phyloP scores from a whole-genome alignment of 192 early-diverging fungal genomes.

The Linnemannia exigua region DNA sequence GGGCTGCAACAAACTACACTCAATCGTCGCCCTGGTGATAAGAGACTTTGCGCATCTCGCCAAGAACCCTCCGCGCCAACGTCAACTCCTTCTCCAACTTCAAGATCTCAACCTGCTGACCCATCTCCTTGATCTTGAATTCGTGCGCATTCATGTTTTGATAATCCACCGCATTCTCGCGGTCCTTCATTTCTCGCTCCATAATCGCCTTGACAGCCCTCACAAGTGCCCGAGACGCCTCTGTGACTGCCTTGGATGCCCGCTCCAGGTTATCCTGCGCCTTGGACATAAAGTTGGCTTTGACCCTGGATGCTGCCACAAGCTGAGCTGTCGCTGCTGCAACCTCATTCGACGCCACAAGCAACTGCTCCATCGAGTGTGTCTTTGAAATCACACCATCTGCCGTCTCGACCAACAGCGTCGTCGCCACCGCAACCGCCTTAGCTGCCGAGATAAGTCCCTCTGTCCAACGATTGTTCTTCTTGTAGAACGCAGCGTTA shows the following conservation, averaged over 20 bases:
- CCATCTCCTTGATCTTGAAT: constrained; percentile 96
- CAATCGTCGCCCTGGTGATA: constrained; percentile 73
- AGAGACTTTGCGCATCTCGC: constrained; percentile 91
- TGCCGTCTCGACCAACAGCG: constrained; percentile 91
- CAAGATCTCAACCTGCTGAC: constrained; percentile 96
- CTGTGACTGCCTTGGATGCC: constrained; percentile 94
- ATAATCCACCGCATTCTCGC: constrained; percentile 70
- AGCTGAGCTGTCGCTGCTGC: constrained; percentile 95
- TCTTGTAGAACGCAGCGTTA: constrained; percentile 94
- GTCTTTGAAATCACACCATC: constrained; percentile 94
- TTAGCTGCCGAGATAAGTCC: constrained; percentile 98
- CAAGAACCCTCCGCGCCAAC: constrained; percentile 85
- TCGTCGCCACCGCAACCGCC: constrained; percentile 92
- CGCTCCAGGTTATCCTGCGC: constrained; percentile 92
- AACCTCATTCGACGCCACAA: constrained; percentile 96
- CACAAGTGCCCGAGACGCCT: constrained; percentile 90
- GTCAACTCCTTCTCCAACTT: constrained; percentile 93
- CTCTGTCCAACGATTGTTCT: constrained; percentile 99
- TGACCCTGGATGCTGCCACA: constrained; percentile 95
- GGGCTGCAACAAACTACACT: no score
- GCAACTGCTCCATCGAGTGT: constrained; percentile 90
- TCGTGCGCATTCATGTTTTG: constrained; percentile 86
- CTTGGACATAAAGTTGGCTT: constrained; percentile 89
- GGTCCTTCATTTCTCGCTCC: constrained; percentile 75
- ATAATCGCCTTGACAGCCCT: constrained; percentile 90